These are phyloP conservation scores for Sordariomycetes sp. DNA, from an alignment of 2,329 filamentous ascomycete species.

Conservation along the genomic window DNA sequence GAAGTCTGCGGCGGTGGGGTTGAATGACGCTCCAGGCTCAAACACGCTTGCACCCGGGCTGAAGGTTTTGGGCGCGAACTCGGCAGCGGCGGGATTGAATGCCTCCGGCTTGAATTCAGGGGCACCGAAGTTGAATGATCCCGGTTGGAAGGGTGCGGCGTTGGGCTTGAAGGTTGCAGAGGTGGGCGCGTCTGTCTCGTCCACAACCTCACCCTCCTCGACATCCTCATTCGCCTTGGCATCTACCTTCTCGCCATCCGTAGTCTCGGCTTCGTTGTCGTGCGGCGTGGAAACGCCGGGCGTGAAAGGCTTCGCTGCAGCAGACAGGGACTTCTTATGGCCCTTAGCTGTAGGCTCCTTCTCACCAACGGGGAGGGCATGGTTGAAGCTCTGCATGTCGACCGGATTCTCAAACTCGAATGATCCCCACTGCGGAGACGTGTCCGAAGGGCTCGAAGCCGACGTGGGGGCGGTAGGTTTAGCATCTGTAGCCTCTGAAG, in stretches of 20 bases:
- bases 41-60: background rate
- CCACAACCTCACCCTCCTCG: background rate
- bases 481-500: conserved; percentile 42
- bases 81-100: background rate
- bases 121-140: background rate
- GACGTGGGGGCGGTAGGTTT: conserved; percentile 36
- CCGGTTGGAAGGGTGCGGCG: background rate
- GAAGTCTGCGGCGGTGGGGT: background rate
- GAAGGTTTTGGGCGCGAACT: background rate
- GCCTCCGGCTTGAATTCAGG: background rate
- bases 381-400: conserved; percentile 39
- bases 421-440: conserved; percentile 45
- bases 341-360: conserved; percentile 21
- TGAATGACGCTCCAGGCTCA: background rate
- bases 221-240: background rate
- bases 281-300: conserved; percentile 22
- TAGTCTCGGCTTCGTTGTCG: background rate
- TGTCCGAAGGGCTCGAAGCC: conserved; percentile 36
- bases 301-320: conserved; percentile 59
- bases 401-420: conserved; percentile 46
- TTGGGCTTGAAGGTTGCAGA: background rate
- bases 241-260: background rate
- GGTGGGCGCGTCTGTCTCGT: background rate
- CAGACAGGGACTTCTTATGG: conserved; percentile 52
- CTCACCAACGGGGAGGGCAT: conserved; percentile 37